Percentiles rank a stretch among this genome's conserved stretches.
These are phyloP conservation scores for Fagus crenata DNA, from an alignment of 306 rosid species.

Conservation along the genomic window DNA sequence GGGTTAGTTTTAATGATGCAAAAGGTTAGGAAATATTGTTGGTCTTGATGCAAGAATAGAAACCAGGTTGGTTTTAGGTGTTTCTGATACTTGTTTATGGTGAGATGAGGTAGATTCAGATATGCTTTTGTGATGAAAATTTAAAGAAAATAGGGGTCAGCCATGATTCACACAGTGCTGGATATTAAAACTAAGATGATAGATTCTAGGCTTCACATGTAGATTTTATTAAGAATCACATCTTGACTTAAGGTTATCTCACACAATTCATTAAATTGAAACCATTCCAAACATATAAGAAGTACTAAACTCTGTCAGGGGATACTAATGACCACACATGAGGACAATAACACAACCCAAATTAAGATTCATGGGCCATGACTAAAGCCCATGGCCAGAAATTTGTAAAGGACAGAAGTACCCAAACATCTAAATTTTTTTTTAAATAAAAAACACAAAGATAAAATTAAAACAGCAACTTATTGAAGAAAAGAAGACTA, in stretches of 20 bases:
- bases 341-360: not conserved
- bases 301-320: not conserved
- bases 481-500: not conserved
- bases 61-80: not conserved
- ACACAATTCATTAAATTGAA: not conserved
- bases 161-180: not conserved
- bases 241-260: not conserved
- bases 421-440: not conserved
- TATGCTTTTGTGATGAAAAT: not conserved
- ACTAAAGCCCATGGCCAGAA: not conserved
- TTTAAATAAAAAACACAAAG: not conserved
- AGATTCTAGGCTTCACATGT: not conserved
- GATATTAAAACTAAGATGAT: not conserved
- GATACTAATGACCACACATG: not conserved
- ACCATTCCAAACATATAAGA: not conserved
- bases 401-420: not conserved
- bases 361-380: not conserved
- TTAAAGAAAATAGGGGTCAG: not conserved
- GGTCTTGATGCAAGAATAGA: not conserved
- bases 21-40: not conserved
- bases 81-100: not conserved
- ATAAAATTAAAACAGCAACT: not conserved
- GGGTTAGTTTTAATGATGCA: constrained; percentile 4
- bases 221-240: not conserved
- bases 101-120: not conserved